Percentiles rank a stretch among this genome's conserved stretches.
Evolutionary conservation across 192 early-diverging fungal species (phyloP).

Genomic region (Pilaira anomala): DNA sequence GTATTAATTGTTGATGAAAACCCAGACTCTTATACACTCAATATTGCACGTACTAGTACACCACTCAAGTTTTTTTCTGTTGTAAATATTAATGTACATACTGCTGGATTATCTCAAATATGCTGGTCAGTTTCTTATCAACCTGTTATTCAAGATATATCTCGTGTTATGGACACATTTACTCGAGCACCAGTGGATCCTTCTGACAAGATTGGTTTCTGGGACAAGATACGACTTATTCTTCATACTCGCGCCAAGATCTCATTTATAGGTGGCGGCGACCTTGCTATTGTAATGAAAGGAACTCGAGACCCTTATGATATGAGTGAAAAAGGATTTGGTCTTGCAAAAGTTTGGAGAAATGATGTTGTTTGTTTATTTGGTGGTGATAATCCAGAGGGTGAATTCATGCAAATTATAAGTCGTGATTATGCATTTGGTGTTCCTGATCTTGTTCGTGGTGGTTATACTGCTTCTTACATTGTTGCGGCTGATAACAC

Average conservation of each 20-base stretch:
- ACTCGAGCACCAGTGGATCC: conserved; percentile 43
- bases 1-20: conserved; percentile 1
- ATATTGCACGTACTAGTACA: conserved; percentile 30
- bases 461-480: conserved; percentile 27
- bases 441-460: conserved; percentile 41
- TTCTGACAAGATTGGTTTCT: conserved; percentile 38
- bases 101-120: conserved; percentile 10
- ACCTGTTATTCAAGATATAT: conserved; percentile 39
- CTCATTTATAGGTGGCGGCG: conserved; percentile 33
- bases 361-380: conserved; percentile 33
- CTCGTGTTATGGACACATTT: conserved; percentile 34
- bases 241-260: conserved; percentile 40
- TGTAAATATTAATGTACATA: conserved; percentile 37
- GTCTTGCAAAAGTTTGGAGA: conserved; percentile 38
- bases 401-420: conserved; percentile 42
- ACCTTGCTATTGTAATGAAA: conserved; percentile 37
- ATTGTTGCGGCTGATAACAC: conserved; percentile 2
- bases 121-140: conserved; percentile 41
- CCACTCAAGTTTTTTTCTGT: conserved; percentile 44
- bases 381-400: conserved; percentile 37
- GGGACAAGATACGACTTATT: conserved; percentile 44
- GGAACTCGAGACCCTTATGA: conserved; percentile 43
- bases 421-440: conserved; percentile 40
- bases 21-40: conserved; percentile 15
- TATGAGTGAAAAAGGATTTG: conserved; percentile 35